Evolutionary conservation across 2,329 filamentous ascomycete species (phyloP), one percentile per base, ranked within the genome.

Genomic region (Ilyonectria destructans): DNA sequence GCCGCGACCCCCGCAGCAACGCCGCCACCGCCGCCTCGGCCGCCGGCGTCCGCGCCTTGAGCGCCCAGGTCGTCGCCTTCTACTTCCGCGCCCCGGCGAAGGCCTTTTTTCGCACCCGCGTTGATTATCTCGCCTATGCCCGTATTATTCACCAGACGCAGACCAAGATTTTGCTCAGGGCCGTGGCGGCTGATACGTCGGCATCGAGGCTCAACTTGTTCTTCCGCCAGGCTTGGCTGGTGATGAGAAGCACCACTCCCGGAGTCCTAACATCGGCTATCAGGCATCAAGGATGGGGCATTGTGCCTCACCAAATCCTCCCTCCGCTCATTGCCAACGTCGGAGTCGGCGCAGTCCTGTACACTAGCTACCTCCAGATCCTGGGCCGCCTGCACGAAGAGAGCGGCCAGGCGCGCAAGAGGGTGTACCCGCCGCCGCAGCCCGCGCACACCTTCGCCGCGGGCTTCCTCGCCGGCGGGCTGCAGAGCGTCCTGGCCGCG

Each of bases 81-180:
- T 98, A 97, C 83, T 98, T 97, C 79, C 88, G 95, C 64, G 94
- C 94, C 0, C 95, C 95, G 1, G 93, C 95, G 60, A 97, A 97
- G 82, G 93, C 95, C 17, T 98, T 98, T 79, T 97, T 98, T 82
- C 90, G 94, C 69, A 95, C 93, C 1, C 86, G 95, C 66, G 94
- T 98, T 71, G 95, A 98, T 84, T 97, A 95, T 73, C 85, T 90
- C 19, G 87, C 87, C 2, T 90, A 89, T 69, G 88, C 88, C 3
- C 84, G 88, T 31, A 84, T 79, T 17, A 77, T 89, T 3, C 86
- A 89, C 68, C 80, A 87, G 70, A 82, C 85, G 40, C 84, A 85
- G 65, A 80, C 79, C 1, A 75, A 81, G 58, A 65, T 78, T 23
- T 73, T 85, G 49, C 73, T 80, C 51, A 78, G 78, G 66, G 81